Percentiles rank a stretch among this genome's conserved stretches.
Evolutionary conservation across 2,329 filamentous ascomycete genomes (phyloP).

Genomic region (Penicillium janthinellum): DNA sequence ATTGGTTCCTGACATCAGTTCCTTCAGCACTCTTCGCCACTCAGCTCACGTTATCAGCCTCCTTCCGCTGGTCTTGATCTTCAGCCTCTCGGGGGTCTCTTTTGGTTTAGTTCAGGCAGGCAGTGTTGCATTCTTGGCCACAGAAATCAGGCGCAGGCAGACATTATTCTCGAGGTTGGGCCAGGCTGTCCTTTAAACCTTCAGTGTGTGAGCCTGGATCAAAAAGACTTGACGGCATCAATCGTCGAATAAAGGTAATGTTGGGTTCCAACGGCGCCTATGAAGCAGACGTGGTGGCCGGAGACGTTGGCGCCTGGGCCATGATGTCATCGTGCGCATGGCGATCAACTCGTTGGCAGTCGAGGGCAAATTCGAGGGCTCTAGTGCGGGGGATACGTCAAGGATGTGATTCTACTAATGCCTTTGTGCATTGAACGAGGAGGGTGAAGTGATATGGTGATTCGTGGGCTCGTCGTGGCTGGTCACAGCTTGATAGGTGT

Average conservation of each 20-base stretch:
- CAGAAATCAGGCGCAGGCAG: not conserved
- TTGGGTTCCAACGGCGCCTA: slow-evolving; percentile 21
- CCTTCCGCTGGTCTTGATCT: not conserved
- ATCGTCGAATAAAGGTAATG: slow-evolving; percentile 1
- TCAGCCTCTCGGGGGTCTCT: not conserved
- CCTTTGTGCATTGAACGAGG: not conserved
- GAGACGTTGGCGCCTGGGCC: not conserved
- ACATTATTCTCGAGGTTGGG: not conserved
- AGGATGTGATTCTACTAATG: no score
- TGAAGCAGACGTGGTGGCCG: not conserved
- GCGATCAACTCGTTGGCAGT: not conserved
- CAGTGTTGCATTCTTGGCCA: not conserved
- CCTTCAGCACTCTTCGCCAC: not conserved
- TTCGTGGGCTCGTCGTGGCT: not conserved
- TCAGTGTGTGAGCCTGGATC: not conserved
- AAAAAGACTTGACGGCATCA: not conserved
- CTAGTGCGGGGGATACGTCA: not conserved
- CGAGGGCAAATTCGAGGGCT: not conserved
- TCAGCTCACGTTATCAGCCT: not conserved
- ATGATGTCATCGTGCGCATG: slow-evolving; percentile 18
- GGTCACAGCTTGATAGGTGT: not conserved
- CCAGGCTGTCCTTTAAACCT: not conserved
- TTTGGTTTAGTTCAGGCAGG: not conserved
- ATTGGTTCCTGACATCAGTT: not conserved
- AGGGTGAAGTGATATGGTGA: not conserved